Percentiles rank a stretch among this genome's conserved stretches.
These are phyloP conservation scores for Metschnikowia amazonensis DNA, from an alignment of 805 yeast species.

Conservation along the genomic window DNA sequence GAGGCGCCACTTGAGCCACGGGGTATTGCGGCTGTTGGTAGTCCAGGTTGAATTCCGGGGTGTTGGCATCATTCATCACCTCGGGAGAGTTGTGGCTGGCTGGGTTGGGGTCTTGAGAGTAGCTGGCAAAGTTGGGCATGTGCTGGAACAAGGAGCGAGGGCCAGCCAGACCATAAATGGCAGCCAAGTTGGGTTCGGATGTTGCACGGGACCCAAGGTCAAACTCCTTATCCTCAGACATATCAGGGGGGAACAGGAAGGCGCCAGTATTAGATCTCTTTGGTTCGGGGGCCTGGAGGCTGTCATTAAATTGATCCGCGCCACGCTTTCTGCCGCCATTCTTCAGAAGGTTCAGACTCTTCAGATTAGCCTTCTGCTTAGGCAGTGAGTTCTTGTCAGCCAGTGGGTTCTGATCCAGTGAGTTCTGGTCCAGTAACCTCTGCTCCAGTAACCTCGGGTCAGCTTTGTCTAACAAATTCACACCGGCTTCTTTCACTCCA, in stretches of 20 bases:
- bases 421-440: too few relatives aligned
- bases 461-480: too few relatives aligned
- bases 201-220: slow-evolving; percentile 18
- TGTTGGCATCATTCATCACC: background rate
- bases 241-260: slow-evolving; percentile 6
- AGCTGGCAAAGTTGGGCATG: slow-evolving; percentile 3
- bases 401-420: too few relatives aligned
- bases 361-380: too few relatives aligned
- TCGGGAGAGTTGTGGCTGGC: background rate
- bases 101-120: background rate
- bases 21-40: background rate
- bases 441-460: too few relatives aligned
- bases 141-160: slow-evolving; percentile 12
- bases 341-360: too few relatives aligned
- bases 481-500: too few relatives aligned
- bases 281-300: slow-evolving; percentile 11
- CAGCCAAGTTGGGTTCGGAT: slow-evolving; percentile 19
- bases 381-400: too few relatives aligned
- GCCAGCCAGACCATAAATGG: slow-evolving; percentile 3
- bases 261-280: background rate
- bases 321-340: background rate
- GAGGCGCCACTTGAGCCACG: slow-evolving; percentile 6
- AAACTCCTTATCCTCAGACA: slow-evolving; percentile 6
- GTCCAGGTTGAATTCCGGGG: background rate
- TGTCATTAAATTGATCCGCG: slow-evolving; percentile 2